Base-by-base conservation (phyloP, 1,139 yeast genomes). In the Yamadazyma aaseri region DNA sequence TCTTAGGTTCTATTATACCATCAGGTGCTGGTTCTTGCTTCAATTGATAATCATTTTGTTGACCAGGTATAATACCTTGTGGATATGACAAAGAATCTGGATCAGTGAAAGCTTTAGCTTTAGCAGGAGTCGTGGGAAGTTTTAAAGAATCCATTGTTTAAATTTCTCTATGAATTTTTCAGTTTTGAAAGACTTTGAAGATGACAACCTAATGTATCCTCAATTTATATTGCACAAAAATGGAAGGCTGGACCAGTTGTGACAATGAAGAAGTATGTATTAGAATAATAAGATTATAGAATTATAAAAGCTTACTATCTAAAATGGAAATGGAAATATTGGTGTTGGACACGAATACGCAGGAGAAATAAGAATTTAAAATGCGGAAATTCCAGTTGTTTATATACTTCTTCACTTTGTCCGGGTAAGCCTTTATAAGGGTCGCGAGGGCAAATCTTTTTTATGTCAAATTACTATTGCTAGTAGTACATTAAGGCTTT, bases 51-150 rank as follows among this genome's bases (percentile, higher is more conserved):
- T 35, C 35, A 26, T 38, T 40, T 18, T 40, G 42, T 20, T 45
- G 48, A 28, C 53, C 58, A 23, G 50, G 49, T 29, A 62, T 67
- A 34, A 68, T 58, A 25, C 75, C 74, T 49, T 65, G 69, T 17
- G 87, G 86, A 46, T 76, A 79, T 12, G 83, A 68, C 37, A 81
- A 66, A 17, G 86, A 79, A 32, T 79, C 75, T 31, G 80, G 78
- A 16, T 84, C 82, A 35, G 85, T 79, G 56, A 83, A 84, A 27
- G 80, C 84, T 55, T 78, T 79, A 9, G 92, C 92, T 54, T 79
- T 79, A 11, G 86, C 86, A n/a, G 92, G 87, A 20, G 86, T 82
- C 17, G 85, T 80, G 39, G 92, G 92, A 47, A 81, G 73, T 46
- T 82, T 79, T 44, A 82, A 71, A 25, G 90, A 79, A 55, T 83